Base-by-base conservation (phyloP, 208 protist species). In the Trypanosoma brucei region DNA sequence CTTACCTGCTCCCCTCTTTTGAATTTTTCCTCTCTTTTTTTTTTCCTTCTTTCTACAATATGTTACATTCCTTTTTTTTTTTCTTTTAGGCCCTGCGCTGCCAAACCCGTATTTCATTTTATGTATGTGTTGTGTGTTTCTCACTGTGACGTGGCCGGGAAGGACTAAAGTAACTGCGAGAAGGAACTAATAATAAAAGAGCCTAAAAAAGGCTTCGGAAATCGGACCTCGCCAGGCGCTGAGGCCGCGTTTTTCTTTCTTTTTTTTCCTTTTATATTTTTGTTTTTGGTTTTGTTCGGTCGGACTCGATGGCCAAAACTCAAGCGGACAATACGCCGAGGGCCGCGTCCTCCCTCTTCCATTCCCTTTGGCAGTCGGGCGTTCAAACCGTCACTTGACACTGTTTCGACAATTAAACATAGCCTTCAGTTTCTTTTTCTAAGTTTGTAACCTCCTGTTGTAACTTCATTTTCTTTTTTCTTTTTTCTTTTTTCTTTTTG, bases 401-500 rank as follows among this genome's bases (percentile, higher is more conserved):
- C 22, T 22, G 22, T 22, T 22, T 22, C 22, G 0, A 22, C 22
- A 22, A 22, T 22, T 22, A 22, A 22, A 22, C 22, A 22, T 22
- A 22, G 22, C 0, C 22, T 22, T 22, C 22, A 22, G 22, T 40
- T 40, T 66, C 37, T 66, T 65, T 51, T 65, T 65, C 38, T 49
- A 40, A 42, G 30, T 13, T 13, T 62, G 61, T 74, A 71, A 65
- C 40, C 45, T 30, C 61, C 68, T 55, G 2, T 40, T 55, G 14
- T 22, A 6, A 48, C 44, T n/a, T 11, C 31, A 42, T 72, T 73
- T 59, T 55, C 42, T 45, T 54, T 72, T 69, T 68, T 0, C 48
- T 49, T 39, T 7, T 34, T 61, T 49, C 9, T 70, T 53, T 35
- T 13, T 56, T 5, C 35, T 22, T 53, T 61, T 34, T 34, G 3